These are phyloP conservation scores for Auxenochlorella pyrenoidosa DNA, from an alignment of 139 green algal genomes.

Conservation along the genomic window DNA sequence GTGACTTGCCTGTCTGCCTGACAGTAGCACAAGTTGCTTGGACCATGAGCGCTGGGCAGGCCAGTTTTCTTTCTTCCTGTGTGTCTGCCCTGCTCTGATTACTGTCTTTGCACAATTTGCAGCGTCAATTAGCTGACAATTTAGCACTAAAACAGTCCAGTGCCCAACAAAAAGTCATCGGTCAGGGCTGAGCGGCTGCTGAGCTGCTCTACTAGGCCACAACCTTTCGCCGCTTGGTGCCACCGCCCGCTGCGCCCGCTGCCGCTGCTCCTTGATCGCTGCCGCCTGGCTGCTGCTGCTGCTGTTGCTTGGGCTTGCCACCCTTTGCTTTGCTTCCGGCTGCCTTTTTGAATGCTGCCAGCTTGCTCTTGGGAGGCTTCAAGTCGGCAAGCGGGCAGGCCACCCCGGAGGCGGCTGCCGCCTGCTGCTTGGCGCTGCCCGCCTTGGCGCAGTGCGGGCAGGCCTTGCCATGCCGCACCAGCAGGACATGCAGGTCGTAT, in stretches of 20 bases:
- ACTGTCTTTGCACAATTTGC: too few species aligned
- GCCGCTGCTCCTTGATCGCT: neutral
- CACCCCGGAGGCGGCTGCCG: neutral
- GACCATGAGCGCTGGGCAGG: too few species aligned
- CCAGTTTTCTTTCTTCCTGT: too few species aligned
- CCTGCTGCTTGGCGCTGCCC: conserved; percentile 12
- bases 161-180: too few species aligned
- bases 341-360: neutral
- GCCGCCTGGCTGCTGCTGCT: neutral
- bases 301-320: too few species aligned
- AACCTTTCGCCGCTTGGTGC: neutral
- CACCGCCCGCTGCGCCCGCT: neutral
- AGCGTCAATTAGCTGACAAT: too few species aligned
- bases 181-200: too few species aligned
- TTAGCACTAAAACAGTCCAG: too few species aligned
- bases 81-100: too few species aligned
- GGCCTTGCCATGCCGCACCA: conserved; percentile 82
- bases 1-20: too few species aligned
- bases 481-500: conserved; percentile 78
- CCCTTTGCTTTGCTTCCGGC: neutral
- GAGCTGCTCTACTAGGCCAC: neutral
- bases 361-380: neutral
- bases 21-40: too few species aligned
- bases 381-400: conserved; percentile 26
- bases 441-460: conserved; percentile 47